Percentiles rank a stretch among this genome's conserved stretches.
Evolutionary conservation across 75 land plant species (phyloP).

Genomic region (Ceratopteris richardii): DNA sequence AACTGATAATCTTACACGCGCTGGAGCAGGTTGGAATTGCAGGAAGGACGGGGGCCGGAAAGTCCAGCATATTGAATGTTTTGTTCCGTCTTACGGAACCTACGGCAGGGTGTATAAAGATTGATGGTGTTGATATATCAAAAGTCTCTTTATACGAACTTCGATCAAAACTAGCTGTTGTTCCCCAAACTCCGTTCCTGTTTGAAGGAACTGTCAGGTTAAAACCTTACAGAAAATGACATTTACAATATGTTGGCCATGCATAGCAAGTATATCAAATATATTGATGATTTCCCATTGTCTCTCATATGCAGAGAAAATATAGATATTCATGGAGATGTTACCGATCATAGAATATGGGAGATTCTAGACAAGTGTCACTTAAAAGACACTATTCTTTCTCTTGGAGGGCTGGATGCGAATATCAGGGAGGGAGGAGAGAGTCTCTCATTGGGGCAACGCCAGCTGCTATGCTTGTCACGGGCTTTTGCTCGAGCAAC

Average conservation of each 20-base stretch:
- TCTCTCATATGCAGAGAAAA: constrained; percentile 57
- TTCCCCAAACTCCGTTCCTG: constrained; percentile 90
- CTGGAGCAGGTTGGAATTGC: constrained; percentile 72
- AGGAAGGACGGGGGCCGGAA: constrained; percentile 99
- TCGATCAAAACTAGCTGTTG: constrained; percentile 61
- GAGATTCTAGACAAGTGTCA: constrained; percentile 69
- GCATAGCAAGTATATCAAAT: too few relatives aligned
- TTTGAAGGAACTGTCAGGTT: constrained; percentile 91
- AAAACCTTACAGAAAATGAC: neutral
- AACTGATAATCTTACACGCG: neutral
- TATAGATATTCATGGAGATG: constrained; percentile 52
- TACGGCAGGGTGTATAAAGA: constrained; percentile 47
- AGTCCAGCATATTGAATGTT: constrained; percentile 79
- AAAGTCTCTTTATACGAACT: constrained; percentile 57
- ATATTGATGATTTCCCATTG: too few relatives aligned
- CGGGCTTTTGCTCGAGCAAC: constrained; percentile 67
- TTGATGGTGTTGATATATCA: constrained; percentile 51
- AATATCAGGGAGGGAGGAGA: constrained; percentile 56
- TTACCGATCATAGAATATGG: constrained; percentile 55
- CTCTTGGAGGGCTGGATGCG: constrained; percentile 65
- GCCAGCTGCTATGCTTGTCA: constrained; percentile 89
- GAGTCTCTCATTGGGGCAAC: constrained; percentile 88
- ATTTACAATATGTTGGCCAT: too few relatives aligned
- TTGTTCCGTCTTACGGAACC: constrained; percentile 77
- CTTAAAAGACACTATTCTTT: constrained; percentile 53